Base-by-base conservation (phyloP, 148 eudicot genomes). In the Camellia japonica region DNA sequence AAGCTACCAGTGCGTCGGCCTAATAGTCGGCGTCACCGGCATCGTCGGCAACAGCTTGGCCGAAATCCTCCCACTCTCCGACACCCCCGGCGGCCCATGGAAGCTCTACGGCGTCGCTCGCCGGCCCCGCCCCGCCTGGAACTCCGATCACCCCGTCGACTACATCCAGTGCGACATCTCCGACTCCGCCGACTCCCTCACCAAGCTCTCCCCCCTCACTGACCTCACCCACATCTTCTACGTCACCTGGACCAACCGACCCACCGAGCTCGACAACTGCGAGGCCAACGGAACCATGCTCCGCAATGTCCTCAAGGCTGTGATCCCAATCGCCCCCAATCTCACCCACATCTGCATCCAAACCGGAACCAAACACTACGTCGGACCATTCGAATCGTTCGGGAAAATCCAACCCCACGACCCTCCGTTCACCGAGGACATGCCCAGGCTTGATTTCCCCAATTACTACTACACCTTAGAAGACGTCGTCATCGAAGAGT, bases 1-100 rank as follows among this genome's bases (percentile, higher is more conserved):
- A 74, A 23, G 16, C 14, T 66, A 9, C 68, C 47, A 67, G 47
- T 67, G 65, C 23, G 83, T 81, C 13, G 83, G 55, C 8, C 74
- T 80, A 1, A 58, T 80, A 60, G 7, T 80, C 38, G 83, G 83
- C 18, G 79, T 75, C 23, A 80, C 79, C 12, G 83, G 83, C 23
- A 80, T 80, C 11, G 83, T 80, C 38, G 79, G 79, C 8, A 75
- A 80, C 74, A 80, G 83, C 83, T 18, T 80, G 2, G 79, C 79
- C 41, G 83, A 67, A 18, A 80, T 80, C 68, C 83, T 80, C 68
- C 74, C 83, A 0, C 79, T 64, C 15, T 5, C 83, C 3, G 79
- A 80, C 74, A 80, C 83, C n/a, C 83, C 79, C 43, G 74, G 83
- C 15, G 83, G 79, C n/a, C 74, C 83, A 16, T 80, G 79, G 83